Evolutionary conservation across 306 rosid species (phyloP), one percentile per base, ranked within the genome.

Genomic region (Parietaria judaica): DNA sequence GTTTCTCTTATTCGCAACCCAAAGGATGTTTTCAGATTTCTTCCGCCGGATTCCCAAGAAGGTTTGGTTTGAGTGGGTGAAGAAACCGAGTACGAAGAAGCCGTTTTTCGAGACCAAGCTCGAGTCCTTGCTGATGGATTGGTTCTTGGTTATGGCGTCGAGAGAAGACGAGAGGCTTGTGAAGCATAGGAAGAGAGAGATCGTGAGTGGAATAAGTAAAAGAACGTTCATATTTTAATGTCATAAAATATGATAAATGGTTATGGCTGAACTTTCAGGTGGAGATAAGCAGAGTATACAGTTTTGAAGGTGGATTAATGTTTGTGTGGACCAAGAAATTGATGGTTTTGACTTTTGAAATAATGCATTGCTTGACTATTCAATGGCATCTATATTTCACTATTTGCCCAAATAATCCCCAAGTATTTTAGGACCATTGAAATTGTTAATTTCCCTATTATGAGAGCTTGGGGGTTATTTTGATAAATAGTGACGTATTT

Each of bases 11-110:
- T 80, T 80, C 54, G 80, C 82, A 0, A 81, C 86, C 86, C 86
- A 81, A 49, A 81, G 64, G 16, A 71, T 64, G 54, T 74, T 77
- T 36, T 53, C 31, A 17, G 31, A 23, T 1, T 71, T 72, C 68
- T 59, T 77, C 75, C 77, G 78, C 85, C 88, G 77, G 54, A 83
- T 74, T 13, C 86, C 86, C 36, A 81, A 52, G 69, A 77, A 81
- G 36, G 59, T 60, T 16, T 58, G 54, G 2, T 9, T 16, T 6
- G 86, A 78, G 11, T n/a, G 81, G 13, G 53, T 65, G 51, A 80
- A 80, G 79, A 83, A 80, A 34, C 85, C 89, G 64, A 80, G 66
- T 14, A 64, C 74, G 47, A 82, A 82, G 14, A 5, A 38, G 63
- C 78, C 79, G 23, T 36, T 15, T 51, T 47, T 44, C 67, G 83